These are phyloP conservation scores for Sporormia fimetaria DNA, from an alignment of 495 filamentous ascomycete genomes.

Conservation along the genomic window DNA sequence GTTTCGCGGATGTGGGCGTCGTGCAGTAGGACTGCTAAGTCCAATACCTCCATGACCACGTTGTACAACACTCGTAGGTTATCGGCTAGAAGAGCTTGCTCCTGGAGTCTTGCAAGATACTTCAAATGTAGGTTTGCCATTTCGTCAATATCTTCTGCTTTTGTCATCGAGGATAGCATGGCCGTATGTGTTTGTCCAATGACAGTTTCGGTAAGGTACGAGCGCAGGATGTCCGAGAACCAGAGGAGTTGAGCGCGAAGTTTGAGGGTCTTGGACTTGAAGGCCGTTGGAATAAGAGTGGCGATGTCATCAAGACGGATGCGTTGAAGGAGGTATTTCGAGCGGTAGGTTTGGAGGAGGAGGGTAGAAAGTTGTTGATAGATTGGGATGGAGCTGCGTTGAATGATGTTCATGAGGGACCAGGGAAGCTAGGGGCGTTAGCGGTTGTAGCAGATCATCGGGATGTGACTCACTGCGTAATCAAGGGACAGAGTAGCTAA, in stretches of 20 bases:
- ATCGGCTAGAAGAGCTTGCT: slow-evolving; percentile 53
- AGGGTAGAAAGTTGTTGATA: slow-evolving; percentile 67
- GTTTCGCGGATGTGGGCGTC: slow-evolving; percentile 29
- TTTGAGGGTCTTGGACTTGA: slow-evolving; percentile 44
- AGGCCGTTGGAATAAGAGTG: slow-evolving; percentile 15
- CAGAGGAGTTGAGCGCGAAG: slow-evolving; percentile 67
- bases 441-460: background rate
- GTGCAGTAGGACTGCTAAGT: slow-evolving; percentile 43
- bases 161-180: slow-evolving; percentile 43
- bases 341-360: slow-evolving; percentile 63
- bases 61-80: slow-evolving; percentile 29
- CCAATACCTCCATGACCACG: slow-evolving; percentile 31
- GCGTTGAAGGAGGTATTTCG: slow-evolving; percentile 55
- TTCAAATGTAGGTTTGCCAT: slow-evolving; percentile 61
- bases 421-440: slow-evolving; percentile 47
- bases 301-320: slow-evolving; percentile 37
- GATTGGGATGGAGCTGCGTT: slow-evolving; percentile 42
- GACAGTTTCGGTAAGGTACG: slow-evolving; percentile 64
- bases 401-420: slow-evolving; percentile 77
- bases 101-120: slow-evolving; percentile 50
- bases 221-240: slow-evolving; percentile 63
- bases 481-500: slow-evolving; percentile 22
- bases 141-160: slow-evolving; percentile 63
- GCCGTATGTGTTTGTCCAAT: slow-evolving; percentile 44
- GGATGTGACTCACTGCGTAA: slow-evolving; percentile 20